Evolutionary conservation across 1,284 basidiomycete species (phyloP).

Genomic region (Puccinia coronata): DNA sequence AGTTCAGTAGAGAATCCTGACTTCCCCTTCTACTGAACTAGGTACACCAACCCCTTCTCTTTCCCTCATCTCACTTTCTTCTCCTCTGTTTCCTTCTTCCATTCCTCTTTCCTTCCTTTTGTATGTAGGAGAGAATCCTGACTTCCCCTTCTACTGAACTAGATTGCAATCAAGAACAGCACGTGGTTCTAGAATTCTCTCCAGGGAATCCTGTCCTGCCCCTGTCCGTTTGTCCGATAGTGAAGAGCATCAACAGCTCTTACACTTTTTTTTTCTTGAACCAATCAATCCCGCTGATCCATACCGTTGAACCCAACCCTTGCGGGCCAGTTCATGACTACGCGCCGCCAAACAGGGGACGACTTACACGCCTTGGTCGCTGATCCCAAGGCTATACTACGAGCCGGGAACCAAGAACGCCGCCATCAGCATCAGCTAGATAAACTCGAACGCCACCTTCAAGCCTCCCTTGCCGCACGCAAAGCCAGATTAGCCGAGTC

Average conservation of each 20-base stretch:
- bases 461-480: not conserved
- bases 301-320: not conserved
- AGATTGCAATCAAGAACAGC: not conserved
- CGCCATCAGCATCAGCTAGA: too few species aligned
- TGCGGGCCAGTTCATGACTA: not conserved
- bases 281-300: not conserved
- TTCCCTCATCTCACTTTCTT: not conserved
- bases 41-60: too few species aligned
- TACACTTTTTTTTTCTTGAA: constrained; percentile 9
- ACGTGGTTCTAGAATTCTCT: not conserved
- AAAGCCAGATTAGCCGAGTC: not conserved
- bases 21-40: too few species aligned
- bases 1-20: too few species aligned
- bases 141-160: not conserved
- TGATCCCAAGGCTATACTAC: not conserved
- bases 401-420: not conserved
- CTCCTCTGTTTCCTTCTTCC: not conserved
- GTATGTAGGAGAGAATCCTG: not conserved
- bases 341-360: not conserved
- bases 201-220: not conserved
- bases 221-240: not conserved
- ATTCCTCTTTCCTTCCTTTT: not conserved
- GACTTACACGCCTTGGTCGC: not conserved
- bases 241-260: not conserved
- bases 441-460: too few species aligned